A percentile compares a stretch with the other conserved stretches of the same genome.
phyloP scores from a whole-genome alignment of 2,329 filamentous ascomycete species.

The Pseudofabraea citricarpa region DNA sequence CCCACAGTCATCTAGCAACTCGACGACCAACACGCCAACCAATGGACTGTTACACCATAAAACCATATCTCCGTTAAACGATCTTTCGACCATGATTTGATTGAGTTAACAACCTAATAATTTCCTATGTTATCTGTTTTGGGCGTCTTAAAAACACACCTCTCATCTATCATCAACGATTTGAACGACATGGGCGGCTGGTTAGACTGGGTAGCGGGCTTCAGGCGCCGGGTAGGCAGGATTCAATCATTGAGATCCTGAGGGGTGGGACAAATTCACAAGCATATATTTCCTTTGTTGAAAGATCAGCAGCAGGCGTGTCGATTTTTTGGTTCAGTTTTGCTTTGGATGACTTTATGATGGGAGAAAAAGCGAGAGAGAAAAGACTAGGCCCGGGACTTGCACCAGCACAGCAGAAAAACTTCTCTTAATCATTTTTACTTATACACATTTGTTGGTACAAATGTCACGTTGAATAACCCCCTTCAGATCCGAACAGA shows the following conservation, averaged over 20 bases:
- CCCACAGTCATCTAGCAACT: conserved; percentile 34
- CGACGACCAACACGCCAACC: conserved; percentile 35
- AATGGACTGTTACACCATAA: conserved; percentile 13
- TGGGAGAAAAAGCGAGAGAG: not conserved
- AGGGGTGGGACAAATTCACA: not conserved
- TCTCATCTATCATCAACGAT: not conserved
- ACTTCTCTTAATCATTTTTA: conserved; percentile 1
- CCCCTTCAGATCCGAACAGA: not conserved
- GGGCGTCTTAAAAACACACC: not conserved
- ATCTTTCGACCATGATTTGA: conserved; percentile 44
- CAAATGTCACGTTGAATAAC: not conserved
- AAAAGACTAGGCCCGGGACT: not conserved
- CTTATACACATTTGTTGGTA: not conserved
- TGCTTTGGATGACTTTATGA: conserved; percentile 1
- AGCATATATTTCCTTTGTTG: not conserved
- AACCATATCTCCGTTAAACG: conserved; percentile 32
- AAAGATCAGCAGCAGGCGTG: conserved; percentile 1
- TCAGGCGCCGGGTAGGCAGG: not conserved
- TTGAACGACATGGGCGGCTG: not conserved
- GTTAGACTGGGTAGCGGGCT: not conserved
- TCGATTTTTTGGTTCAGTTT: not conserved
- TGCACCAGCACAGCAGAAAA: not conserved
- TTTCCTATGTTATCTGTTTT: not conserved
- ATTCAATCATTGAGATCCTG: not conserved
- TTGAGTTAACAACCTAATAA: not conserved